phyloP scores from a whole-genome alignment of 2,329 filamentous ascomycete species.

The Alternaria incomplexa region DNA sequence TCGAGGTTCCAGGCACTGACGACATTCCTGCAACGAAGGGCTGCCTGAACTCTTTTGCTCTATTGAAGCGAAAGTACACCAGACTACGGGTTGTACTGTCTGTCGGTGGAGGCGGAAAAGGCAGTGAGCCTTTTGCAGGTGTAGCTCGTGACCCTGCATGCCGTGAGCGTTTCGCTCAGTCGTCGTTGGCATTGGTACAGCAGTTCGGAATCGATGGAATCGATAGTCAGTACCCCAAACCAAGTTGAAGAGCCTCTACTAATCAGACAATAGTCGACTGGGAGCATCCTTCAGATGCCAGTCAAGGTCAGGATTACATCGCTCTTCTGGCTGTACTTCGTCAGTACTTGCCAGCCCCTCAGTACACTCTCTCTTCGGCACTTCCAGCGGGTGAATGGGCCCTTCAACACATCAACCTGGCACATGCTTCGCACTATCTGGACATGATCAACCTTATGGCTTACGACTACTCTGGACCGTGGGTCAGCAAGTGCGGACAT shows the following conservation, averaged over 20 bases:
- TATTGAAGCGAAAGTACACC: conserved; percentile 72
- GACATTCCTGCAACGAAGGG: conserved; percentile 44
- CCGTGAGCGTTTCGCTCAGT: conserved; percentile 73
- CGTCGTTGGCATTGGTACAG: conserved; percentile 70
- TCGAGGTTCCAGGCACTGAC: conserved; percentile 69
- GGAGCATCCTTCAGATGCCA: conserved; percentile 72
- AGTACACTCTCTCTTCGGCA: conserved; percentile 73
- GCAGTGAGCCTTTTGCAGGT: conserved; percentile 69
- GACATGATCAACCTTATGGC: conserved; percentile 81
- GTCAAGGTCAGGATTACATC: conserved; percentile 74
- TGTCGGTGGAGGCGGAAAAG: conserved; percentile 73
- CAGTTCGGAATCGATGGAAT: conserved; percentile 76
- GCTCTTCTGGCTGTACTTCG: conserved; percentile 71
- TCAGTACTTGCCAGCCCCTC: conserved; percentile 69
- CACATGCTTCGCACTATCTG: conserved; percentile 66
- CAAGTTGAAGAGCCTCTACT: conserved; percentile 2
- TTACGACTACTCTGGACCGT: conserved; percentile 79
- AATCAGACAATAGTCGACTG: conserved; percentile 69
- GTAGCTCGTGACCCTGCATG: conserved; percentile 67
- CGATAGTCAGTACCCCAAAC: conserved; percentile 63
- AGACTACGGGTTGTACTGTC: conserved; percentile 79
- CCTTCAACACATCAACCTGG: conserved; percentile 72
- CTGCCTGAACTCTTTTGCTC: conserved; percentile 74
- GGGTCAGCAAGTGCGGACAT: conserved; percentile 72
- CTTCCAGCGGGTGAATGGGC: conserved; percentile 72